phyloP scores from a whole-genome alignment of 371 early-diverging fungal genomes.

The Syncephalastrum contaminatum region DNA sequence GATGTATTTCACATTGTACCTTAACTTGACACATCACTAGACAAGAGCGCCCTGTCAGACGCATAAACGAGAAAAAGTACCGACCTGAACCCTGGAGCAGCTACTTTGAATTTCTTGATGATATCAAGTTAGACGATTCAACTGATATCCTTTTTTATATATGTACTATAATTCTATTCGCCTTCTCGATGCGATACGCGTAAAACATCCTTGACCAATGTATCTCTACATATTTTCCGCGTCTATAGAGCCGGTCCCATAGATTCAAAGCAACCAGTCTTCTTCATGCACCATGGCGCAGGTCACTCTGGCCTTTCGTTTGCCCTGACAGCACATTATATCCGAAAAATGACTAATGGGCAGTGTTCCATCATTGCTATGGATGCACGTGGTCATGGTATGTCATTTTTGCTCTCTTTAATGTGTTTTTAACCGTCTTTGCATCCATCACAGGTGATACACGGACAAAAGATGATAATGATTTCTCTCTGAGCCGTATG shows the following conservation, averaged over 20 bases:
- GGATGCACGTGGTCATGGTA: slow-evolving; percentile 88
- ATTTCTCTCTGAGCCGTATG: slow-evolving; percentile 58
- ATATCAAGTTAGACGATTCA: slow-evolving; percentile 24
- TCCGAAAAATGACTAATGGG: slow-evolving; percentile 38
- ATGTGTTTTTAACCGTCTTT: no score
- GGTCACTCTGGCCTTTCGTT: slow-evolving; percentile 82
- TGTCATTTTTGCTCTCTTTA: not conserved
- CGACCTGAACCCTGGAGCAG: slow-evolving; percentile 32
- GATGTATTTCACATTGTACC: not conserved
- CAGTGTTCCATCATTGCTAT: slow-evolving; percentile 60
- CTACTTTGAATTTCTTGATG: slow-evolving; percentile 34
- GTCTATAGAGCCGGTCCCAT: slow-evolving; percentile 27
- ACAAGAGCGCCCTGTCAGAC: not conserved
- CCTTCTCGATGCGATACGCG: not conserved
- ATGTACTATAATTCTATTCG: no score
- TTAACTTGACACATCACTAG: no score
- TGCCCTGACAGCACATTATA: slow-evolving; percentile 60
- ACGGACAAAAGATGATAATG: slow-evolving; percentile 45
- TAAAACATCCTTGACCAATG: slow-evolving; percentile 9
- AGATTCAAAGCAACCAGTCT: slow-evolving; percentile 53
- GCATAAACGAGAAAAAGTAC: slow-evolving; percentile 14
- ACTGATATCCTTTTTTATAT: slow-evolving; percentile 38
- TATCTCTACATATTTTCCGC: slow-evolving; percentile 29
- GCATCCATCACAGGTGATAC: slow-evolving; percentile 43
- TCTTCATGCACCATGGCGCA: slow-evolving; percentile 91